Evolutionary conservation across 1,139 yeast genomes (phyloP), one percentile per base, ranked within the genome.

Genomic region (Suhomyces terraborum): DNA sequence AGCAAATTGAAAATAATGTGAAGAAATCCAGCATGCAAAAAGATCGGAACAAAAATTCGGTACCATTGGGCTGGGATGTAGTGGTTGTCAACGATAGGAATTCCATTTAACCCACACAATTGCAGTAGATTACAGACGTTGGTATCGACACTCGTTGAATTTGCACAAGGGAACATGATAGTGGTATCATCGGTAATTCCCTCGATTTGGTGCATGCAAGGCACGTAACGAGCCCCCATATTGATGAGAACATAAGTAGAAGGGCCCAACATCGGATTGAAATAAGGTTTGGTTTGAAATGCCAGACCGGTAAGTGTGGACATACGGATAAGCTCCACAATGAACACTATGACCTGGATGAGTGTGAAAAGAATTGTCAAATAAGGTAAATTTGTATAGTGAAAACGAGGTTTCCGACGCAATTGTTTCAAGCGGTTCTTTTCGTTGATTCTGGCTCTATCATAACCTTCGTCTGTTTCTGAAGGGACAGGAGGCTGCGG

Each of bases 191-290:
- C 70, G 6, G 88, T 82, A 39, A 82, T 59, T 4, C 70, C 74
- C 19, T 59, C 55, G 21, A 83, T 68, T 30, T 64, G 58, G 43
- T 78, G 79, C 88, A 84, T 84, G 56, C 93, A 84, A 0, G 89
- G 88, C 0, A 79, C 74, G 57, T 82, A 84, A 32, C 91, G 61
- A 3, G 89, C 84, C 1, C 91, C 91, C 78, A 82, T 77, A 51
- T 81, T 77, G 43, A 84, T 81, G 55, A 80, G 69, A 7, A 83
- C 64, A 53, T 82, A 82, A 0, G 83, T 66, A 2, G 88, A 82
- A n/a, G 93, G 93, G 0, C 93, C 93, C 35, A 84, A 62, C 91
- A 84, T 84, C 8, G 91, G 91, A 56, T 84, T 84, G 64, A 84
- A 82, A 45, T 80, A 75, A 3, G 93, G 93, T 51, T 80, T 61